Evolutionary conservation across 164 flowering plant genomes (phyloP).

Genomic region (Platanus orientalis): DNA sequence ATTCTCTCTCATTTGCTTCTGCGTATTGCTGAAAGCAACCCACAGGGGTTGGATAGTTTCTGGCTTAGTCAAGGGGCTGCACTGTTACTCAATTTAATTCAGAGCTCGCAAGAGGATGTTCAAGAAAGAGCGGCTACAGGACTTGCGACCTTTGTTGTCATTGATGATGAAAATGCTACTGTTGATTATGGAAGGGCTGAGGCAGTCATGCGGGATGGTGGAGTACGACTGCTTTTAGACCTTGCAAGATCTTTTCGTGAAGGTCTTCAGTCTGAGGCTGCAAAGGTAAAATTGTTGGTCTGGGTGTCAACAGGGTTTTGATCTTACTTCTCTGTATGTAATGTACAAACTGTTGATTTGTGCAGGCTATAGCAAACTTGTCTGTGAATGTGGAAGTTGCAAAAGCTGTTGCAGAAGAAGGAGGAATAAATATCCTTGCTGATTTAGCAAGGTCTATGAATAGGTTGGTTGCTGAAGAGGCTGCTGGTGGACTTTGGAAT

Average conservation of each 20-base stretch:
- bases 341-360: constrained; percentile 2
- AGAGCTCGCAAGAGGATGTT: constrained; percentile 90
- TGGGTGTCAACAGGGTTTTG: not conserved
- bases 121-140: constrained; percentile 99
- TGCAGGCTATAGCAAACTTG: constrained; percentile 93
- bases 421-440: constrained; percentile 85
- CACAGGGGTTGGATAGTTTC: constrained; percentile 63
- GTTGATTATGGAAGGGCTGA: constrained; percentile 84
- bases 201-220: constrained; percentile 87
- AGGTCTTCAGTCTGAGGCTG: constrained; percentile 95
- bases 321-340: not conserved
- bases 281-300: constrained; percentile 51
- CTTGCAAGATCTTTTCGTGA: constrained; percentile 88
- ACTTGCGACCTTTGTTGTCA: constrained; percentile 94
- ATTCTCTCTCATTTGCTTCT: constrained; percentile 71
- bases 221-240: constrained; percentile 70
- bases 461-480: constrained; percentile 97
- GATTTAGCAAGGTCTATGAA: constrained; percentile 90
- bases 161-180: constrained; percentile 91
- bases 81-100: constrained; percentile 71
- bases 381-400: constrained; percentile 93
- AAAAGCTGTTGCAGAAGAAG: constrained; percentile 94
- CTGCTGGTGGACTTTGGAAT: constrained; percentile 99
- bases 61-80: constrained; percentile 91
- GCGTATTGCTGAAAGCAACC: constrained; percentile 80